phyloP scores from a whole-genome alignment of 768 basidiomycete species.

The Hypsizygus marmoreus region DNA sequence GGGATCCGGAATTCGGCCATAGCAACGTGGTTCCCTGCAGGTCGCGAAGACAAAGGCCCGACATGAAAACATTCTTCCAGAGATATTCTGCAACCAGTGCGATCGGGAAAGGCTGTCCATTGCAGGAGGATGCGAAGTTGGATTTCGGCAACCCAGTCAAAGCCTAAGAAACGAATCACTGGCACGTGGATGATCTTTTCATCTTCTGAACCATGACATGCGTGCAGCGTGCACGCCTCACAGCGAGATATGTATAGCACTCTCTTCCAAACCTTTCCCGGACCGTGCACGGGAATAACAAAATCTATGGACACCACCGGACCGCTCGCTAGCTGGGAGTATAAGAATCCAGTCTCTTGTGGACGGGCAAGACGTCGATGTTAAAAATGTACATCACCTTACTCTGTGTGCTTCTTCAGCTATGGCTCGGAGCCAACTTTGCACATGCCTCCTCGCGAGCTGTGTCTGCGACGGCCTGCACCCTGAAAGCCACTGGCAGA shows the following conservation, averaged over 20 bases:
- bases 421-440: constrained; percentile 2
- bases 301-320: constrained; percentile 4
- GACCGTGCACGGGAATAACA: constrained; percentile 10
- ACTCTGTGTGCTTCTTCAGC: constrained; percentile 1
- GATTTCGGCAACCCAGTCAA: too few relatives aligned
- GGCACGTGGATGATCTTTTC: too few relatives aligned
- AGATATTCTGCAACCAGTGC: neutral
- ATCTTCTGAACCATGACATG: too few relatives aligned
- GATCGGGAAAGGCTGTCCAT: too few relatives aligned
- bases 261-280: neutral
- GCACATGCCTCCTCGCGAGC: constrained; percentile 2
- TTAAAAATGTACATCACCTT: constrained; percentile 8
- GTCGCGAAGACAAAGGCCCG: constrained; percentile 1
- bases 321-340: constrained; percentile 5
- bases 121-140: too few relatives aligned
- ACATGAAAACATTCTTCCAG: neutral
- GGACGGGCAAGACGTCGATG: neutral
- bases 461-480: constrained; percentile 35
- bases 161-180: too few relatives aligned
- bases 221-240: too few relatives aligned
- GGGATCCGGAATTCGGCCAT: neutral
- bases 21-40: constrained; percentile 11
- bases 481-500: constrained; percentile 42
- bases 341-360: neutral
- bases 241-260: too few relatives aligned